phyloP scores from a whole-genome alignment of 2,329 filamentous ascomycete species.

The Ophiostoma fasciatum region DNA sequence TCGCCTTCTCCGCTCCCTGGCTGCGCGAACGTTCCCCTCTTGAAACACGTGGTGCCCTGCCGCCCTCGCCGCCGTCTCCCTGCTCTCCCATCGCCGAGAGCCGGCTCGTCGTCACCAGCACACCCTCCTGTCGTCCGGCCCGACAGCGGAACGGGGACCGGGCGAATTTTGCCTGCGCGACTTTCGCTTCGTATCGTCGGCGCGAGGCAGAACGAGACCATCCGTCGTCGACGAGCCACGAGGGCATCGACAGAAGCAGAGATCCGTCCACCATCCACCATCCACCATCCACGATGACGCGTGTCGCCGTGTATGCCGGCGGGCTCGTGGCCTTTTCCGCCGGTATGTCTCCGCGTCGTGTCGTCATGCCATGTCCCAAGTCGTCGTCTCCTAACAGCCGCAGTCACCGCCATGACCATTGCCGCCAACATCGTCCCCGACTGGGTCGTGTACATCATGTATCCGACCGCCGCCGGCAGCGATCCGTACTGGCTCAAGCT shows the following conservation, averaged over 20 bases:
- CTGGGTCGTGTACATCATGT: slow-evolving; percentile 53
- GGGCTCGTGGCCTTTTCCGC: slow-evolving; percentile 28
- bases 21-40: no score
- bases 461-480: slow-evolving; percentile 27
- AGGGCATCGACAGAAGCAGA: slow-evolving; percentile 24
- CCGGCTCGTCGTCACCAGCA: no score
- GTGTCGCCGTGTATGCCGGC: slow-evolving; percentile 26
- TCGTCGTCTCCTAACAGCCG: background rate
- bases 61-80: no score
- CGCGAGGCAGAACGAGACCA: background rate
- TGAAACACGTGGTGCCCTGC: no score
- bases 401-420: slow-evolving; percentile 59
- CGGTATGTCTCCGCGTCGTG: slow-evolving; percentile 26
- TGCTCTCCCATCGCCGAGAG: no score
- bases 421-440: slow-evolving; percentile 52
- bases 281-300: slow-evolving; percentile 22
- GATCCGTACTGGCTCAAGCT: slow-evolving; percentile 42
- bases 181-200: no score
- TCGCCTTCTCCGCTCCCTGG: no score
- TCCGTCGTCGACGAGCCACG: background rate
- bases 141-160: no score
- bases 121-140: no score
- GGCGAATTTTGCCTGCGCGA: no score
- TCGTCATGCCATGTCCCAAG: no score
- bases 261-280: no score